phyloP scores from a whole-genome alignment of 106 monocot species.

The Dendrobium officinale region DNA sequence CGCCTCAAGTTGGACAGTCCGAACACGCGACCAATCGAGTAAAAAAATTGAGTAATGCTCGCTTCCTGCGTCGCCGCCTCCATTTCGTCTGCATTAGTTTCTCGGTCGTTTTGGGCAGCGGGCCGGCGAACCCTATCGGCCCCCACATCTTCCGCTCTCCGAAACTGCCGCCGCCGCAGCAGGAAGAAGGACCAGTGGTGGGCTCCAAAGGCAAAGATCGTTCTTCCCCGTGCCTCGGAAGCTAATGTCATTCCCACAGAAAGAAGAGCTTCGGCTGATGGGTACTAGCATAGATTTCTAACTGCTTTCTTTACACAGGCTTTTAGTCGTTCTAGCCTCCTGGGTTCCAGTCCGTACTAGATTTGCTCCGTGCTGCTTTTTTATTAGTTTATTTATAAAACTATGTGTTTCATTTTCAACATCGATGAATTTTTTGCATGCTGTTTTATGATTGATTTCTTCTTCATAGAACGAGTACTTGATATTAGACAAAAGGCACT shows the following conservation, averaged over 20 bases:
- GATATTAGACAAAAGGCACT: too few relatives aligned
- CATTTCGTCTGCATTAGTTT: neutral
- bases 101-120: neutral
- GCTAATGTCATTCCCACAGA: neutral
- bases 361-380: neutral
- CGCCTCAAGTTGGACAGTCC: neutral
- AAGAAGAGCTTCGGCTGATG: neutral
- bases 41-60: neutral
- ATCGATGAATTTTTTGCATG: neutral
- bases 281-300: neutral
- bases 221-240: constrained; percentile 3
- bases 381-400: neutral
- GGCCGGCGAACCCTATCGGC: neutral
- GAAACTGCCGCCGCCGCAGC: neutral
- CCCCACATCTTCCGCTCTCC: neutral
- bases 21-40: neutral
- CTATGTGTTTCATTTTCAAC: neutral
- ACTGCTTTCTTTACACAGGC: neutral
- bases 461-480: neutral
- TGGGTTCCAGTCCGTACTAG: neutral
- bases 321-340: neutral
- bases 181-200: constrained; percentile 1
- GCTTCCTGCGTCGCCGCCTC: neutral
- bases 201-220: constrained; percentile 2
- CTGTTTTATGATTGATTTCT: neutral